Conservation (phyloP, 2,329 filamentous ascomycete species). For the Annulohypoxylon truncatum region DNA sequence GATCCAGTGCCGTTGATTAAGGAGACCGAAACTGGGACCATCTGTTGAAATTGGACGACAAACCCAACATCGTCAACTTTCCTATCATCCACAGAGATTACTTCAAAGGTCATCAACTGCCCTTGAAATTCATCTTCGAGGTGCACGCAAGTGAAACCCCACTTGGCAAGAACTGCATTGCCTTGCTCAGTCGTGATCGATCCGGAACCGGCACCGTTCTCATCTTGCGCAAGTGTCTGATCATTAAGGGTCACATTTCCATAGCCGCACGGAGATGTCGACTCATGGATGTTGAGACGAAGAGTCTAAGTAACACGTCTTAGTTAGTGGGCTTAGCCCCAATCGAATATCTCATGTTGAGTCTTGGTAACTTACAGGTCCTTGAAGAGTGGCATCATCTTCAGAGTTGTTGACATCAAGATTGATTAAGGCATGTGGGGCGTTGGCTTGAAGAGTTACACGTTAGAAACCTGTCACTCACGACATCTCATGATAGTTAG, state of each 20-base stretch:
- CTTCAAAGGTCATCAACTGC: slow-evolving; percentile 59
- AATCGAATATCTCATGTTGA: not conserved
- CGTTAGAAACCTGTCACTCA: slow-evolving; percentile 28
- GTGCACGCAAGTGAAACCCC: slow-evolving; percentile 61
- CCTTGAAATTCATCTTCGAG: slow-evolving; percentile 55
- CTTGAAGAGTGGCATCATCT: slow-evolving; percentile 34
- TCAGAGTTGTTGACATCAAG: slow-evolving; percentile 40
- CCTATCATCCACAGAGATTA: slow-evolving; percentile 57
- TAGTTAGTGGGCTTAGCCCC: slow-evolving; percentile 4
- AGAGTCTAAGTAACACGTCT: slow-evolving; percentile 46
- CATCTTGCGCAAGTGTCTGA: slow-evolving; percentile 55
- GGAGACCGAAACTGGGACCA: slow-evolving; percentile 55
- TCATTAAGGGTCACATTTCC: slow-evolving; percentile 62
- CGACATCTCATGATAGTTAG: slow-evolving; percentile 32
- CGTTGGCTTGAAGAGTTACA: slow-evolving; percentile 21
- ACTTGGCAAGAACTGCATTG: slow-evolving; percentile 56
- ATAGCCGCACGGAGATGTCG: slow-evolving; percentile 58
- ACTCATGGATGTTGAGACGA: slow-evolving; percentile 59
- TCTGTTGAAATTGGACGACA: slow-evolving; percentile 60
- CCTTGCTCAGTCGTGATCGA: slow-evolving; percentile 55
- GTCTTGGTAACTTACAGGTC: slow-evolving; percentile 42
- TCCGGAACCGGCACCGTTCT: slow-evolving; percentile 56
- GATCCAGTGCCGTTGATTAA: slow-evolving; percentile 56
- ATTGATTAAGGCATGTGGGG: slow-evolving; percentile 45
- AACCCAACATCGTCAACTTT: slow-evolving; percentile 55